phyloP scores from a whole-genome alignment of 305 asterid genomes.

The Withania somnifera region DNA sequence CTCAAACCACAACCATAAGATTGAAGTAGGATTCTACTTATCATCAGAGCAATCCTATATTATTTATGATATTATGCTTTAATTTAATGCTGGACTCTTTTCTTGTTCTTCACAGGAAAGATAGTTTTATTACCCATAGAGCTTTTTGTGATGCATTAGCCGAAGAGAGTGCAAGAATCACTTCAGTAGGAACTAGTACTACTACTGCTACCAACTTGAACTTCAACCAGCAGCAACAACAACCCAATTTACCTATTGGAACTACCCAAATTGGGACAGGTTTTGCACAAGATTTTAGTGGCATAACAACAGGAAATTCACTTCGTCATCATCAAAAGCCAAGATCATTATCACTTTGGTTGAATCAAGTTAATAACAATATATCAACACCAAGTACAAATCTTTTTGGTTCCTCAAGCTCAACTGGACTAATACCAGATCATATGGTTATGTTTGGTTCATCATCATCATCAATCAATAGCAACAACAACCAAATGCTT shows the following conservation, averaged over 20 bases:
- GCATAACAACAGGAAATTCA: conserved; percentile 4
- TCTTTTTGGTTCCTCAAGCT: conserved; percentile 14
- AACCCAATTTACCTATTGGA: conserved; percentile 10
- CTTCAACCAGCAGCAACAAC: conserved; percentile 26
- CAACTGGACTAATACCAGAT: not conserved
- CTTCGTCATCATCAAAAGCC: conserved; percentile 19
- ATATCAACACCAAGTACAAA: conserved; percentile 20
- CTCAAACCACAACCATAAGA: too few relatives aligned
- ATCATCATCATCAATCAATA: conserved; percentile 16
- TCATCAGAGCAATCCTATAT: too few relatives aligned
- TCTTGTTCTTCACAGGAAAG: conserved; percentile 18
- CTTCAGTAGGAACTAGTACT: conserved; percentile 5
- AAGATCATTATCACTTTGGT: conserved; percentile 26
- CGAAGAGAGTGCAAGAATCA: conserved; percentile 38
- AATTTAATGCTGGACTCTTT: conserved; percentile 14
- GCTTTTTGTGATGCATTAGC: conserved; percentile 52
- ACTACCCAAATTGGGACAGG: conserved; percentile 16
- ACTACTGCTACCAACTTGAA: conserved; percentile 12
- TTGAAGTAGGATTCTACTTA: too few relatives aligned
- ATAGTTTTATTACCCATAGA: conserved; percentile 49
- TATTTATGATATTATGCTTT: too few relatives aligned
- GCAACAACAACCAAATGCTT: conserved; percentile 9
- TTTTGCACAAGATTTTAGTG: conserved; percentile 16
- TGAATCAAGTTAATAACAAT: conserved; percentile 22
- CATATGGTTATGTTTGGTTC: conserved; percentile 33